Evolutionary conservation across 2,329 filamentous ascomycete genomes (phyloP), one percentile per base, ranked within the genome.

Genomic region (Colletotrichum euphorbiae): DNA sequence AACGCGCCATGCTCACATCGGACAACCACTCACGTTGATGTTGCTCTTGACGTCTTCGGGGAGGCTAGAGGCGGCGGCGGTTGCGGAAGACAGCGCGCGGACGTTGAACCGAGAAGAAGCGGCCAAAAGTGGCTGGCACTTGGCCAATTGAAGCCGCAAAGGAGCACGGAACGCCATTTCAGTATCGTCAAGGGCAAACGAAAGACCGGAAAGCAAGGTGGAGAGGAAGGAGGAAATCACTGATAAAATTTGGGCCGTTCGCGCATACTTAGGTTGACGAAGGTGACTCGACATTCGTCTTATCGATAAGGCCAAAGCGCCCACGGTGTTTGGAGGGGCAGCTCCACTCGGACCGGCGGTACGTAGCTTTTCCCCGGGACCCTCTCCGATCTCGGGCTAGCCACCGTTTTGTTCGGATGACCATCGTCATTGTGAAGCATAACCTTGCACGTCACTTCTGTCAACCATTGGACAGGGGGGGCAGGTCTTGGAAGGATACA

Each of bases 101-200:
- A 73, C 71, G 64, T 74, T 72, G 69, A 77, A 71, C 12, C 75
- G 76, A 56, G 76, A 64, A 68, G 64, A 72, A 50, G 62, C 70
- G 62, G 67, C 61, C 55, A 67, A 65, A 9, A 62, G 62, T 19
- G 67, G 72, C 73, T 73, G 59, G 66, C 70, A 57, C 71, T 68
- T 68, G 59, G 75, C 74, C 75, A 79, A 75, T 75, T 79, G 80
- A 69, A 79, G 76, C 72, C 79, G 77, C 48, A 82, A 71, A 33
- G 80, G 74, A 40, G 78, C 70, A 71, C 79, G 79, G 71, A 81
- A 72, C 70, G 81, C 79, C 82, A 84, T 84, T 57, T 62, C 70
- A 43, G 9, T 64, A 42, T 51, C 33, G 28, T 50, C 11, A 17
- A 28, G 40, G n/a, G 46, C 28, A 58, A 58, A 54, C 15, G 21